Conservation (phyloP, 257 asterid species). For the Parsonsia alboflavescens region DNA sequence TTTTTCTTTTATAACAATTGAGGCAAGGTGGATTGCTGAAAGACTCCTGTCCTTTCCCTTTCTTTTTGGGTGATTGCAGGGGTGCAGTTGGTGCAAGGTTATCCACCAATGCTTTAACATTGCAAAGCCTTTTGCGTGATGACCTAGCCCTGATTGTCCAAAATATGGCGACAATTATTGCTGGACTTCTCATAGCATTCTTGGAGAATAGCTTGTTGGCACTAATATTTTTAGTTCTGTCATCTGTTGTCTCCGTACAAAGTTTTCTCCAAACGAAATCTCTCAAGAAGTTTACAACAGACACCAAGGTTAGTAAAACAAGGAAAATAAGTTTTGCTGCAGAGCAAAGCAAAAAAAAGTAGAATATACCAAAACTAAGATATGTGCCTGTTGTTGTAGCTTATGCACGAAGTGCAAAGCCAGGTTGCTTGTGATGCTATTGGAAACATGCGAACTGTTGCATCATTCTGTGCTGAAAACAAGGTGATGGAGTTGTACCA, state of each 20-base stretch:
- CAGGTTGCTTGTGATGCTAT: constrained; percentile 30
- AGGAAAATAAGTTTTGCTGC: background rate
- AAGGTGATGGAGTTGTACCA: constrained; percentile 26
- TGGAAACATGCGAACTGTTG: constrained; percentile 24
- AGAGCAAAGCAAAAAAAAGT: background rate
- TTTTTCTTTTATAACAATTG: background rate
- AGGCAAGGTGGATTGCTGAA: background rate
- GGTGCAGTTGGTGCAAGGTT: constrained; percentile 34
- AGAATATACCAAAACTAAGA: background rate
- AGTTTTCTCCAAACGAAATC: constrained; percentile 16
- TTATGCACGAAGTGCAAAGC: constrained; percentile 23
- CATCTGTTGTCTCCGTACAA: constrained; percentile 15
- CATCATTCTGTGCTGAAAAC: constrained; percentile 29
- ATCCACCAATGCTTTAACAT: constrained; percentile 20
- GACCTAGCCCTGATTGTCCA: constrained; percentile 26
- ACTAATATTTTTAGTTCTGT: constrained; percentile 20
- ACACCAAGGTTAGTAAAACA: constrained; percentile 16
- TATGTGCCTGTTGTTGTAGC: constrained; percentile 5
- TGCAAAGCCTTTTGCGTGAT: constrained; percentile 22
- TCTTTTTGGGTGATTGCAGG: constrained; percentile 8
- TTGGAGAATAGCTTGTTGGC: constrained; percentile 24
- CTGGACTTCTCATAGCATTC: constrained; percentile 30
- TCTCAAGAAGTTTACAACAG: constrained; percentile 9
- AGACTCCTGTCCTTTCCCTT: background rate
- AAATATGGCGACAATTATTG: constrained; percentile 25